phyloP scores from a whole-genome alignment of 805 yeast species.

The Candida incommunis region DNA sequence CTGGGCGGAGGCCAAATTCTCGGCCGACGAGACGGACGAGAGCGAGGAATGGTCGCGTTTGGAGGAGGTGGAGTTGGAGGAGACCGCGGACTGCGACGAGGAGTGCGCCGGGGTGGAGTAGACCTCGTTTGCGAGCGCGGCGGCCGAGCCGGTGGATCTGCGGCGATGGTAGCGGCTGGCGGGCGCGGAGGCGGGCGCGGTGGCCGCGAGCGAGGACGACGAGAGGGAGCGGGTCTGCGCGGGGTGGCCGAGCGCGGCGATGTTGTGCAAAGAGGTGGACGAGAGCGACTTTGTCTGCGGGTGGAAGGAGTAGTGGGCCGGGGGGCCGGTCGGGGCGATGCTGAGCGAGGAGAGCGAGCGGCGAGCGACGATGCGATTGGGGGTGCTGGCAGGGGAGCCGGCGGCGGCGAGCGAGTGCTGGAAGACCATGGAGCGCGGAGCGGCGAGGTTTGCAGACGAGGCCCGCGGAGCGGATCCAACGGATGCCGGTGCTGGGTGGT shows the following conservation, averaged over 20 bases:
- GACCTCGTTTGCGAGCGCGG: background rate
- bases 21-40: constrained; percentile 1
- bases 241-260: no score
- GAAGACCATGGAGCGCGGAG: background rate
- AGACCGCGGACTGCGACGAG: constrained; percentile 2
- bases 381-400: background rate
- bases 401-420: background rate
- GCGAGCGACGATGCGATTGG: background rate
- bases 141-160: background rate
- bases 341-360: constrained; percentile 1
- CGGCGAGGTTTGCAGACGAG: background rate
- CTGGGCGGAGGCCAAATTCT: background rate
- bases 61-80: background rate
- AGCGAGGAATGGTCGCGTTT: constrained; percentile 1
- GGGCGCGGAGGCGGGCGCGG: background rate
- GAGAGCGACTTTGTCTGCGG: background rate
- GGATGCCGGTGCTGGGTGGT: background rate
- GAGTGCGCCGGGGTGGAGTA: constrained; percentile 2
- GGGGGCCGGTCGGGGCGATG: background rate
- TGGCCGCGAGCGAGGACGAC: background rate
- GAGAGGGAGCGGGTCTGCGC: background rate
- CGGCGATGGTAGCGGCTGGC: background rate
- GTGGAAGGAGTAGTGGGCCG: background rate
- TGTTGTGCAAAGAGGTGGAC: background rate
- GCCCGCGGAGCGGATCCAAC: background rate